These are phyloP conservation scores for Cephaloascus fragrans DNA, from an alignment of 805 yeast species.

Conservation along the genomic window DNA sequence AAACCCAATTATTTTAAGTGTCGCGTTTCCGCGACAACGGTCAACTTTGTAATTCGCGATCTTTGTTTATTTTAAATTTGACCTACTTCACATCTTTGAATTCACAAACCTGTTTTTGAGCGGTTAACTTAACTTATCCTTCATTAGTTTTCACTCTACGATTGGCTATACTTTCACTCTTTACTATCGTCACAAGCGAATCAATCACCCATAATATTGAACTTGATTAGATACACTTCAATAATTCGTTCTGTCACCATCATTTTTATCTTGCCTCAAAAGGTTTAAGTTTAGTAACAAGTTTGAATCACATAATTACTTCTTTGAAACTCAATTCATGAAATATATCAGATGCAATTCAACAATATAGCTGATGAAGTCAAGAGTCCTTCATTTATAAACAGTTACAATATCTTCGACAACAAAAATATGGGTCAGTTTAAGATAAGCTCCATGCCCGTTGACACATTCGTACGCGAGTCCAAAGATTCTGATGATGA, in stretches of 20 bases:
- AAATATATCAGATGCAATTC: neutral
- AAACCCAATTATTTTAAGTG: too few species aligned
- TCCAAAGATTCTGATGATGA: conserved; percentile 25
- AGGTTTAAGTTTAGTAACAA: neutral
- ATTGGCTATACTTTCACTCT: too few species aligned
- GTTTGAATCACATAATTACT: neutral
- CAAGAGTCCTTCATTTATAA: neutral
- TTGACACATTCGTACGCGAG: neutral
- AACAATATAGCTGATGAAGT: neutral
- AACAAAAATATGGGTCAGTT: neutral
- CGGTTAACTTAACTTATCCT: neutral
- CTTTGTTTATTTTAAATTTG: too few species aligned
- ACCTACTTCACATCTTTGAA: neutral
- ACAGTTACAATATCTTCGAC: neutral
- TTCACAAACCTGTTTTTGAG: neutral
- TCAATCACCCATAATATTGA: too few species aligned
- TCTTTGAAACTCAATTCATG: neutral
- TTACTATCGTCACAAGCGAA: too few species aligned
- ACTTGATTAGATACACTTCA: neutral
- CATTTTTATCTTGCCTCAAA: neutral
- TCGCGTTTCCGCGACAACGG: too few species aligned
- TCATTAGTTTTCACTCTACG: too few species aligned
- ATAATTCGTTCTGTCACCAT: neutral
- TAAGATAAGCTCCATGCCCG: too few species aligned
- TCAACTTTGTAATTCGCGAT: too few species aligned